Conservation (phyloP, 1,284 basidiomycete genomes). For the Heterobasidion annosum region DNA sequence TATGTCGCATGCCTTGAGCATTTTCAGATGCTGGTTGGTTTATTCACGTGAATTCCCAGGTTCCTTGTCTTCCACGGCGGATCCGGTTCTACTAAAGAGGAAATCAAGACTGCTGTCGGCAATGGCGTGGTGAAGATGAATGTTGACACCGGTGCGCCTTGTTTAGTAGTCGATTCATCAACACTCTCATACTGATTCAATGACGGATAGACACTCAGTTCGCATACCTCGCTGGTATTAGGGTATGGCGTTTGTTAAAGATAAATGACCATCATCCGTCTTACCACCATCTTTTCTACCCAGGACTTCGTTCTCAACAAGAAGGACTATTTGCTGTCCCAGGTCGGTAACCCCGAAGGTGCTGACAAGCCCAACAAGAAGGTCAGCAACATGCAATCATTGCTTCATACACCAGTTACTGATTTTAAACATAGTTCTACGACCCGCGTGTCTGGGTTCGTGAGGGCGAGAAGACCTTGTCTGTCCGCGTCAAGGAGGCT, state of each 20-base stretch:
- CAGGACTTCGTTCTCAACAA: constrained; percentile 81
- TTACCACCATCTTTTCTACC: neutral
- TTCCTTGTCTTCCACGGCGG: constrained; percentile 99
- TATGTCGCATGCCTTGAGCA: constrained; percentile 27
- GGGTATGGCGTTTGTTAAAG: constrained; percentile 33
- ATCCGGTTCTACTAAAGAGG: constrained; percentile 94
- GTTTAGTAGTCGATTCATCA: neutral
- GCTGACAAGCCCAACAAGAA: constrained; percentile 98
- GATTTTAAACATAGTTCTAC: constrained; percentile 49
- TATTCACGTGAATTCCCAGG: constrained; percentile 25
- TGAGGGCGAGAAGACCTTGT: constrained; percentile 95
- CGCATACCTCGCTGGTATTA: constrained; percentile 86
- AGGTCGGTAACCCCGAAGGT: constrained; percentile 93
- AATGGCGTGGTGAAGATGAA: constrained; percentile 98
- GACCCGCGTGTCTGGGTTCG: constrained; percentile 97
- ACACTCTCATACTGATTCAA: neutral
- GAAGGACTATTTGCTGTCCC: constrained; percentile 78
- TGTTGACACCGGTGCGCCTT: constrained; percentile 68
- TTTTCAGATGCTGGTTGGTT: neutral
- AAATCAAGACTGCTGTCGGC: constrained; percentile 87
- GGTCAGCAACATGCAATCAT: constrained; percentile 26
- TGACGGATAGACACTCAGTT: constrained; percentile 68
- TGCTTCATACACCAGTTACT: neutral
- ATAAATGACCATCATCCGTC: neutral
- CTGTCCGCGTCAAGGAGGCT: constrained; percentile 84